Percentiles rank a stretch among this genome's conserved stretches.
phyloP scores from a whole-genome alignment of 805 yeast genomes.

The Saturnispora sanitii region DNA sequence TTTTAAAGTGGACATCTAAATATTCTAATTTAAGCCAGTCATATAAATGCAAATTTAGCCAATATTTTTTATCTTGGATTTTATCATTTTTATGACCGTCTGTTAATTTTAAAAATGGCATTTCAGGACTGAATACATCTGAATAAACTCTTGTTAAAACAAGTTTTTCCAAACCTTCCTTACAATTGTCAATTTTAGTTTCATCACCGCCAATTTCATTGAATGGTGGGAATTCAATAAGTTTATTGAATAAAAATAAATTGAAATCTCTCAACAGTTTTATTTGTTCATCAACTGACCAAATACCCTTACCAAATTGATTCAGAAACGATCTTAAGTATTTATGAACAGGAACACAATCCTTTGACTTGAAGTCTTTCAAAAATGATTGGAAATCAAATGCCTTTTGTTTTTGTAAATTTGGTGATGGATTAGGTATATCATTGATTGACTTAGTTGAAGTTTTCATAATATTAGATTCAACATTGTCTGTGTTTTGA shows the following conservation, averaged over 20 bases:
- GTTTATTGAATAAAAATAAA: slow-evolving; percentile 54
- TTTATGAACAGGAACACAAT: slow-evolving; percentile 82
- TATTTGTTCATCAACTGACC: slow-evolving; percentile 70
- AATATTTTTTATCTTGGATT: slow-evolving; percentile 54
- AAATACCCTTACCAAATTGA: slow-evolving; percentile 60
- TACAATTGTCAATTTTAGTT: slow-evolving; percentile 55
- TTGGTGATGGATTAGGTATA: slow-evolving; percentile 25
- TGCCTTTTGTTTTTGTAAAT: slow-evolving; percentile 25
- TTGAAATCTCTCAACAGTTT: slow-evolving; percentile 74
- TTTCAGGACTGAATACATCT: slow-evolving; percentile 67
- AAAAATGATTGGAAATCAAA: slow-evolving; percentile 84
- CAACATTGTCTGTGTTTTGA: not conserved
- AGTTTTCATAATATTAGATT: not conserved
- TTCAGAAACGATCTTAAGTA: slow-evolving; percentile 76
- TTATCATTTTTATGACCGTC: slow-evolving; percentile 57
- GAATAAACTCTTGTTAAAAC: slow-evolving; percentile 79
- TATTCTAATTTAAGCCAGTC: slow-evolving; percentile 64
- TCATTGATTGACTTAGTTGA: slow-evolving; percentile 12
- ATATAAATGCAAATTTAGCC: slow-evolving; percentile 23
- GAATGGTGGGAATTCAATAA: slow-evolving; percentile 63
- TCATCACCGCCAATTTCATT: slow-evolving; percentile 43
- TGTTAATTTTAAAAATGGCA: slow-evolving; percentile 33
- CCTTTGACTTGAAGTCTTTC: slow-evolving; percentile 54
- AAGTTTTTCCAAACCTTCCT: slow-evolving; percentile 88
- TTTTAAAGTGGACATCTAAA: slow-evolving; percentile 57